phyloP scores from a whole-genome alignment of 805 yeast species.

The Kluyveromyces wickerhamii region DNA sequence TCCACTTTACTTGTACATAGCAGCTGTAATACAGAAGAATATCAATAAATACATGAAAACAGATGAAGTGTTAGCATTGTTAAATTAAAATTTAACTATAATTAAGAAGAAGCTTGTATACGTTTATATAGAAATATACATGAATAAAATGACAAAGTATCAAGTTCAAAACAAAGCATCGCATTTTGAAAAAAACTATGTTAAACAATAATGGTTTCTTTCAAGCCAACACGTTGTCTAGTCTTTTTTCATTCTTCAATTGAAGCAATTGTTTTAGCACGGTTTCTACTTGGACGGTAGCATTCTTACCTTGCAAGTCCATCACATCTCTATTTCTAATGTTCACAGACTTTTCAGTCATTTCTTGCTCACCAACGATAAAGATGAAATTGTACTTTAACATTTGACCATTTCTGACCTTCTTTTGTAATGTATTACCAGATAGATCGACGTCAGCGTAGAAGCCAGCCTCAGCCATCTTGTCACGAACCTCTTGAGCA shows the following conservation, averaged over 20 bases:
- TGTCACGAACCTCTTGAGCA: slow-evolving; percentile 72
- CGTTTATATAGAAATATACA: slow-evolving; percentile 1
- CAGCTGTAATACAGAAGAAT: too few relatives aligned
- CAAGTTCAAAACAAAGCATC: too few relatives aligned
- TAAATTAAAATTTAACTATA: too few relatives aligned
- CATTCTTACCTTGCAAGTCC: slow-evolving; percentile 89
- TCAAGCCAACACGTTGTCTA: slow-evolving; percentile 44
- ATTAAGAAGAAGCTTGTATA: neutral
- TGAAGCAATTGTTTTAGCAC: slow-evolving; percentile 61
- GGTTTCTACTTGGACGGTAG: slow-evolving; percentile 60
- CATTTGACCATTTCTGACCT: slow-evolving; percentile 94
- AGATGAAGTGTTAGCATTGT: too few relatives aligned
- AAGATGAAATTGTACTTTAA: slow-evolving; percentile 92
- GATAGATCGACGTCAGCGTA: slow-evolving; percentile 88
- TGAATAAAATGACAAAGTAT: neutral
- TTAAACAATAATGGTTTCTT: neutral
- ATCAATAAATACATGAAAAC: too few relatives aligned
- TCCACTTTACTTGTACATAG: too few relatives aligned
- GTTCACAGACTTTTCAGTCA: slow-evolving; percentile 70
- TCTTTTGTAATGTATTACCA: slow-evolving; percentile 96
- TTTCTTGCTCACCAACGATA: slow-evolving; percentile 95
- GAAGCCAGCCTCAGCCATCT: slow-evolving; percentile 65
- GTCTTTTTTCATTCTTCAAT: slow-evolving; percentile 68
- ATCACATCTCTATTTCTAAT: slow-evolving; percentile 94
- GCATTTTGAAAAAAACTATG: too few relatives aligned